phyloP scores from a whole-genome alignment of 2,329 filamentous ascomycete species.

The Lecanicillium sp. region DNA sequence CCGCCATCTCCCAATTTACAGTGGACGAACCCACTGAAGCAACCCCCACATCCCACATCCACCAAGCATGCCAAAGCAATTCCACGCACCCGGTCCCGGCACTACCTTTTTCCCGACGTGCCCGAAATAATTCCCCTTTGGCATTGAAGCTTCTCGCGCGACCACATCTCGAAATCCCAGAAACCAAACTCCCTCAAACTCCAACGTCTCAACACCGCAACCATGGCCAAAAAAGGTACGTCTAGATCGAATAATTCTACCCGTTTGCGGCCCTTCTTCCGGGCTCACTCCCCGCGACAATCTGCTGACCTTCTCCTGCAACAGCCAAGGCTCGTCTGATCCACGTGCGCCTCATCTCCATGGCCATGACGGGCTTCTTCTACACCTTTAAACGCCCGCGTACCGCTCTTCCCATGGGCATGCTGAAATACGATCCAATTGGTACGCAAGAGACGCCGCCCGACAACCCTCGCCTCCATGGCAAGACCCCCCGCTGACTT shows the following conservation, averaged over 20 bases:
- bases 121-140: too few species aligned
- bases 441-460: constrained; percentile 45
- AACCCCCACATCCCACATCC: too few species aligned
- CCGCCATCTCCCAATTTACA: too few species aligned
- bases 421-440: constrained; percentile 98
- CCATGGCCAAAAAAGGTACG: constrained; percentile 34
- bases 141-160: too few species aligned
- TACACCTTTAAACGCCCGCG: constrained; percentile 83
- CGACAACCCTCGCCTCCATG: constrained; percentile 1
- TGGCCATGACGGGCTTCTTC: constrained; percentile 99
- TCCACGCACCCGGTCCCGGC: too few species aligned
- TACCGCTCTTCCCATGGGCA: constrained; percentile 76
- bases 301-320: not conserved
- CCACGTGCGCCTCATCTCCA: constrained; percentile 88
- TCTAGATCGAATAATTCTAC: not conserved
- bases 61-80: too few species aligned
- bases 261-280: not conserved
- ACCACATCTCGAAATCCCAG: too few species aligned
- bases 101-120: too few species aligned
- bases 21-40: too few species aligned
- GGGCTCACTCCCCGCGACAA: not conserved
- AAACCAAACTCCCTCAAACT: too few species aligned
- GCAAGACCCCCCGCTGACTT: not conserved
- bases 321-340: constrained; percentile 84
- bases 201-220: too few species aligned